Evolutionary conservation across 1,284 basidiomycete genomes (phyloP), one percentile per base, ranked within the genome.

Genomic region (Malassezia sp.): DNA sequence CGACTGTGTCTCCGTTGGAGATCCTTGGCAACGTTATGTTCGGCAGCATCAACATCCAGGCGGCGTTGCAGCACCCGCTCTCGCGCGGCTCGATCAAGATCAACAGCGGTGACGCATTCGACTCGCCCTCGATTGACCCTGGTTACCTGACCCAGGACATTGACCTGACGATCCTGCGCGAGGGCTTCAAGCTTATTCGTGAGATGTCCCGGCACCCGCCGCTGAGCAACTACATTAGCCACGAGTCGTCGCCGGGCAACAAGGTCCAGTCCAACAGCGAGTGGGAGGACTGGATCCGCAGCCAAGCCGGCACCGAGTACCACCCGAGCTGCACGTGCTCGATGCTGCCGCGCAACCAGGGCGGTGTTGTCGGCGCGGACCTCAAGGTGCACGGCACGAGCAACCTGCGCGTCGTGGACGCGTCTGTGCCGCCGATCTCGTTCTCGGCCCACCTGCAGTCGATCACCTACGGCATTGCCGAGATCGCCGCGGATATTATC

Each of bases 341-440:
- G 3, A 82, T 82, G 80, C 71, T 82, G 31, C 80, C 81, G 4
- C 70, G 73, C 53, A 71, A 71, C 27, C 65, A 74, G 48, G 81
- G 81, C 36, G 81, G 81, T 55, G 81, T 83, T 36, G 80, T 83
- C 35, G 78, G 79, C 65, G 70, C 78, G 17, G 73, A 77, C 44
- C 71, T 83, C 30, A 73, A 73, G 57, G 80, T 83, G 8, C 80
- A 82, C 67, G 81, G 81, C 26, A 74, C 76, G 4, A 61, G 75
- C 64, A 83, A 83, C 73, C 73, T 85, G 56, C 65, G 72, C 32
- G 70, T 74, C 12, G 61, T 72, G 33, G 73, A 74, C 45, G 65
- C 72, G 15, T 60, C 57, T 0, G 61, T 72, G 37, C 64, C 67
- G 32, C 61, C 62, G 26, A 34, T 64, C 6, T 57, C 66, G 38